Evolutionary conservation across 192 early-diverging fungal genomes (phyloP).

Genomic region (Umbelopsis ramanniana): DNA sequence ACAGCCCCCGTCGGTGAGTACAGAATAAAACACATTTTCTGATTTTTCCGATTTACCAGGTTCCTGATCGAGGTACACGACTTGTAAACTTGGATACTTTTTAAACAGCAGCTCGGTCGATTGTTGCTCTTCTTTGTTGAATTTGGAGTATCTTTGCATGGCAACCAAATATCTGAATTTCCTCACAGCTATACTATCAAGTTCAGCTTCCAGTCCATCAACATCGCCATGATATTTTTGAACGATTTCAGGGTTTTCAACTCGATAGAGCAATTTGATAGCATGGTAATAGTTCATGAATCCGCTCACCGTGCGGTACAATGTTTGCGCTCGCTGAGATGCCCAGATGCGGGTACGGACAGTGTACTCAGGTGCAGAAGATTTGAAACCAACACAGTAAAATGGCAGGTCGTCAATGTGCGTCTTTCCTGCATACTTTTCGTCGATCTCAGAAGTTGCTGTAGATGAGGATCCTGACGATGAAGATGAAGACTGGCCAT

Average conservation of each 20-base stretch:
- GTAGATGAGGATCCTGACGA: conserved; percentile 15
- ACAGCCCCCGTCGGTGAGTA: conserved; percentile 82
- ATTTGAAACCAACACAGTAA: conserved; percentile 82
- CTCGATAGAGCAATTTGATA: conserved; percentile 79
- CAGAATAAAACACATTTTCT: conserved; percentile 57
- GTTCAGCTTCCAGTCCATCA: conserved; percentile 68
- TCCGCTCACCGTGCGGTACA: conserved; percentile 85
- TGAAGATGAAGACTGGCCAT: conserved; percentile 5
- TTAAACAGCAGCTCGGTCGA: conserved; percentile 75
- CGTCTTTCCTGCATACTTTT: conserved; percentile 25
- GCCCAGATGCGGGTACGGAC: conserved; percentile 91
- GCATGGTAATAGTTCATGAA: conserved; percentile 91
- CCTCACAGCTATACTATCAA: conserved; percentile 68
- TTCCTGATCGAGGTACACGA: conserved; percentile 78
- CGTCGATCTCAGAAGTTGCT: conserved; percentile 10
- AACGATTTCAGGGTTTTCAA: conserved; percentile 70
- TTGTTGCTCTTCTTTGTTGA: conserved; percentile 79
- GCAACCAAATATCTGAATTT: conserved; percentile 85
- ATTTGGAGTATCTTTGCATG: conserved; percentile 82
- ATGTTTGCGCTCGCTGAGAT: conserved; percentile 82
- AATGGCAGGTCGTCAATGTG: conserved; percentile 81
- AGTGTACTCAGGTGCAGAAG: conserved; percentile 77
- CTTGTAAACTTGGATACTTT: conserved; percentile 79
- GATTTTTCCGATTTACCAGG: conserved; percentile 60
- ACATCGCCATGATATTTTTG: conserved; percentile 64